A percentile compares a stretch with the other conserved stretches of the same genome.
Conservation (phyloP, 2,329 filamentous ascomycete genomes). For the Aschersonia sp. region DNA sequence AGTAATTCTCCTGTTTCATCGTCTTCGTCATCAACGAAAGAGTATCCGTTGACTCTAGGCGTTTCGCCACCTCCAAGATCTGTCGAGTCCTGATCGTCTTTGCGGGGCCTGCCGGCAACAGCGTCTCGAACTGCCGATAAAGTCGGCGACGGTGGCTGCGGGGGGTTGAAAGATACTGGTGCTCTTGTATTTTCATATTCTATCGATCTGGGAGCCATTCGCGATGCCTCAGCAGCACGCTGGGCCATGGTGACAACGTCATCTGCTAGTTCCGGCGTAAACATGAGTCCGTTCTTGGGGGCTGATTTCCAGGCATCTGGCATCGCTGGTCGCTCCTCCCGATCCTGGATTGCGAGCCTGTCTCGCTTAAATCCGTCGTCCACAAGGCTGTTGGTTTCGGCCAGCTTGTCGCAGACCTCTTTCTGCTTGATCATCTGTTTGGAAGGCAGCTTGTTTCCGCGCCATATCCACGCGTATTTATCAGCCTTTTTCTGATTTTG, state of each 20-base stretch:
- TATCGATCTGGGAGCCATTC: conserved; percentile 62
- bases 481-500: conserved; percentile 75
- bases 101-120: conserved; percentile 57
- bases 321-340: conserved; percentile 58
- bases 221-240: conserved; percentile 53
- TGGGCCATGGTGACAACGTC: conserved; percentile 48
- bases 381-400: conserved; percentile 27
- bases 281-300: conserved; percentile 82
- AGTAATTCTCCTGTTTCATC: conserved; percentile 19
- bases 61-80: conserved; percentile 55
- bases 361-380: conserved; percentile 45
- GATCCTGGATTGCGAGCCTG: conserved; percentile 49
- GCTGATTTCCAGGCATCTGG: conserved; percentile 62
- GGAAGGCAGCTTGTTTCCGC: conserved; percentile 72
- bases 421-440: conserved; percentile 62
- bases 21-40: conserved; percentile 77
- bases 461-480: conserved; percentile 82
- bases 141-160: conserved; percentile 60
- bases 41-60: conserved; percentile 82
- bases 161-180: conserved; percentile 30
- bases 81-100: conserved; percentile 45
- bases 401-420: conserved; percentile 40
- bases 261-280: conserved; percentile 53
- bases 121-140: conserved; percentile 75
- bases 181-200: conserved; percentile 76